Evolutionary conservation across 768 basidiomycete species (phyloP).

Genomic region (Nevesoporus exiguus): DNA sequence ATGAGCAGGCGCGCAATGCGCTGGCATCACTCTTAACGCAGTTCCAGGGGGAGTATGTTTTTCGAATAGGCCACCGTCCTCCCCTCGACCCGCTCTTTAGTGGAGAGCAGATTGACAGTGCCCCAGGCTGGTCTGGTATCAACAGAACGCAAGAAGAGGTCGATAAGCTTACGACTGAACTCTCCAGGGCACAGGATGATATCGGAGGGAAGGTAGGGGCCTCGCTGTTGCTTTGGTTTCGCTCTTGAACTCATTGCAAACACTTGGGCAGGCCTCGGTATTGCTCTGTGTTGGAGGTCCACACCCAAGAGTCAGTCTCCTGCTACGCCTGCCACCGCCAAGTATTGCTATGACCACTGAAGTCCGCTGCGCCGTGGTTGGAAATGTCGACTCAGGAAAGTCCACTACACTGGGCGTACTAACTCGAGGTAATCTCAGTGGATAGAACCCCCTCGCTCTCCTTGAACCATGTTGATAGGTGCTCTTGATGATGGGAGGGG

Average conservation of each 20-base stretch:
- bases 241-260: neutral
- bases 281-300: slow-evolving; percentile 46
- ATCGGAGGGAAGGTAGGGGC: slow-evolving; percentile 72
- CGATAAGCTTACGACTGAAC: slow-evolving; percentile 39
- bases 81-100: slow-evolving; percentile 53
- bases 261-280: slow-evolving; percentile 45
- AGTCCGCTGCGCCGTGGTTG: slow-evolving; percentile 93
- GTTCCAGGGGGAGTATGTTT: slow-evolving; percentile 67
- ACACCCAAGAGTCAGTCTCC: slow-evolving; percentile 54
- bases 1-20: slow-evolving; percentile 58
- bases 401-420: slow-evolving; percentile 92
- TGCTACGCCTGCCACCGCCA: slow-evolving; percentile 73
- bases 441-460: slow-evolving; percentile 19
- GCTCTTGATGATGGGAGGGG: slow-evolving; percentile 80
- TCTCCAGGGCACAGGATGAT: slow-evolving; percentile 61
- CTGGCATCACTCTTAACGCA: slow-evolving; percentile 66
- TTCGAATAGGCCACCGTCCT: slow-evolving; percentile 70
- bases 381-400: slow-evolving; percentile 93
- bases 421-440: slow-evolving; percentile 64
- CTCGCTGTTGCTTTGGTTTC: neutral
- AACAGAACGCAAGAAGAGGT: slow-evolving; percentile 51
- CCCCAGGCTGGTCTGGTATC: slow-evolving; percentile 54
- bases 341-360: slow-evolving; percentile 81
- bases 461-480: slow-evolving; percentile 38
- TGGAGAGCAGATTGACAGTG: slow-evolving; percentile 44